Evolutionary conservation across 2,329 filamentous ascomycete species (phyloP), one percentile per base, ranked within the genome.

Genomic region (Sarocladium kiliense): DNA sequence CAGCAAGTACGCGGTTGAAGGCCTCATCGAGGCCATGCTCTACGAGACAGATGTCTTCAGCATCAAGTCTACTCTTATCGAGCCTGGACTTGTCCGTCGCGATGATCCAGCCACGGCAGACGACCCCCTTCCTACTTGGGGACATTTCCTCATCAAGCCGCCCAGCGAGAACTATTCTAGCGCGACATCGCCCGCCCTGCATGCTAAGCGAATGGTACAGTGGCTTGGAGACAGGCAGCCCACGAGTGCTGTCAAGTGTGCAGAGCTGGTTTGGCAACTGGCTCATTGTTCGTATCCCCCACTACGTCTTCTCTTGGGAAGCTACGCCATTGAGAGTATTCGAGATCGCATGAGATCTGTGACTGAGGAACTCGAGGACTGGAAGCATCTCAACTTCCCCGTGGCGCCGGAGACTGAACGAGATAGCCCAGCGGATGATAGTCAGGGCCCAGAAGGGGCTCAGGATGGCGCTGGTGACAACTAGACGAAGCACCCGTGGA

Each of bases 1-100:
- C 1, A 96, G 91, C 16, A 99, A 97, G 69, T 97, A 97, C 71
- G 94, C 94, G 0, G 91, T 96, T 3, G 94, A 99, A 68, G 94
- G 93, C 0, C 76, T 99, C 54, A 91, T 97, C 62, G 94, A 99
- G 71, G 92, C 90, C 16, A 93, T 99, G 89, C 80, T 97, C 16
- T 97, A 97, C 71, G 94, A 99, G 68, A 87, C 96, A 36, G 92
- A 97, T 61, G 71, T 76, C 0, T 97, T 96, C 72, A 93, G 94
- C 66, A 88, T 97, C 70, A 96, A 95, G 71, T 90, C 90, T 0
- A 97, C 93, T 2, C 80, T 99, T 5, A 92, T 97, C 1, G 91
- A 97, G 65, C 92, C 93, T 1, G 92, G 92, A 0, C 82, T 97
- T 60, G 88, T 97, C 59, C 81, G 92, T 5, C 81, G 92, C 5